These are phyloP conservation scores for Phytophthora tubulina DNA, from an alignment of 352 stramenopile species.

Conservation along the genomic window DNA sequence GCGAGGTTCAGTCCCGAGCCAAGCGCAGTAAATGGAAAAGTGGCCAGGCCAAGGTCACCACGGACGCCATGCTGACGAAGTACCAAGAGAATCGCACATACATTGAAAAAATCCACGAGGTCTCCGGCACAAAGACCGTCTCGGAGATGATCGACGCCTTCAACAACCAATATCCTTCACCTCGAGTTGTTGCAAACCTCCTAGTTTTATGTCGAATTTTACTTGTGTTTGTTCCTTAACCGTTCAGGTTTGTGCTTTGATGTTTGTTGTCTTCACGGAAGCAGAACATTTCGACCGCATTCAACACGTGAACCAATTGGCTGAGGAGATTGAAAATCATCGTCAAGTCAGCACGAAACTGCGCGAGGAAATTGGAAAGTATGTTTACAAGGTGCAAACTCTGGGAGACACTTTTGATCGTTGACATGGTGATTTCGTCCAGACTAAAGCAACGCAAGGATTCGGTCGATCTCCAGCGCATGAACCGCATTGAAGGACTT, in stretches of 20 bases:
- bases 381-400: constrained; percentile 25
- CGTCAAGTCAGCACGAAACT: constrained; percentile 73
- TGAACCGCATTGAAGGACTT: constrained; percentile 79
- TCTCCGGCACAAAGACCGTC: constrained; percentile 79
- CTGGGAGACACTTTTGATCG: not conserved
- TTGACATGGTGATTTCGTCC: not conserved
- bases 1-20: constrained; percentile 54
- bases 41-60: constrained; percentile 70
- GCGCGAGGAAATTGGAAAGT: constrained; percentile 85
- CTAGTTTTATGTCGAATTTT: constrained; percentile 3
- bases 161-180: constrained; percentile 78
- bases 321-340: constrained; percentile 85
- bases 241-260: constrained; percentile 23
- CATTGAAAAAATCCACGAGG: constrained; percentile 87
- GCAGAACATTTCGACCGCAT: constrained; percentile 86
- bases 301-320: constrained; percentile 83
- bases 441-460: constrained; percentile 88
- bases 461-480: constrained; percentile 78
- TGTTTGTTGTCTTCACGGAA: constrained; percentile 47
- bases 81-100: constrained; percentile 85
- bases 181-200: not conserved
- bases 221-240: constrained; percentile 27
- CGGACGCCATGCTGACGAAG: constrained; percentile 72
- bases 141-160: constrained; percentile 89
- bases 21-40: constrained; percentile 78